A percentile compares a stretch with the other conserved stretches of the same genome.
phyloP scores from a whole-genome alignment of 306 rosid genomes.

The Psophocarpus tetragonolobus region DNA sequence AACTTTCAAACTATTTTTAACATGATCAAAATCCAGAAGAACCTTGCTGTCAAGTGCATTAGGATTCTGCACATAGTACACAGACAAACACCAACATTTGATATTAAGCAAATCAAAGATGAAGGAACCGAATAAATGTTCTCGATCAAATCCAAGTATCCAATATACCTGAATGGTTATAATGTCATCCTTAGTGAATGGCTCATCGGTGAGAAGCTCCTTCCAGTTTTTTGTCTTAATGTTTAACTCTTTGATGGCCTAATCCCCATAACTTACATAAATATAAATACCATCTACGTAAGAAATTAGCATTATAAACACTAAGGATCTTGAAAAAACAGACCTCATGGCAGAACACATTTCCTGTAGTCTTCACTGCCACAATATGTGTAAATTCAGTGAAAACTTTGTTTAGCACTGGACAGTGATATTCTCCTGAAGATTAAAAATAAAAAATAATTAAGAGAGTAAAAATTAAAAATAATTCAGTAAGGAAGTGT shows the following conservation, averaged over 20 bases:
- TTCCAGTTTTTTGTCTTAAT: constrained; percentile 96
- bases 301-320: constrained; percentile 23
- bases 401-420: constrained; percentile 94
- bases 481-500: not conserved
- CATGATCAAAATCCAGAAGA: constrained; percentile 91
- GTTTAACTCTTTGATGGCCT: constrained; percentile 95
- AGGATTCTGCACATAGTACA: constrained; percentile 77
- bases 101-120: constrained; percentile 23
- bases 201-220: constrained; percentile 94
- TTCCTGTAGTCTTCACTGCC: constrained; percentile 96
- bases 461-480: not conserved
- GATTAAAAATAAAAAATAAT: constrained; percentile 10
- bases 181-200: constrained; percentile 79
- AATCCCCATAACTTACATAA: constrained; percentile 19
- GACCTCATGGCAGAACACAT: constrained; percentile 96
- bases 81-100: constrained; percentile 18
- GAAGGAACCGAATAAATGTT: constrained; percentile 14
- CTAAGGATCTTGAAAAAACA: constrained; percentile 21
- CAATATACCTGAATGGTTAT: constrained; percentile 85
- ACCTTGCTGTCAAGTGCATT: constrained; percentile 80
- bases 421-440: constrained; percentile 94
- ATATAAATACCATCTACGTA: constrained; percentile 19
- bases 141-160: constrained; percentile 30
- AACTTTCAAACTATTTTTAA: constrained; percentile 72
- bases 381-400: constrained; percentile 94